Conservation (phyloP, 805 yeast species). For the Sugiyamaella marilandica region DNA sequence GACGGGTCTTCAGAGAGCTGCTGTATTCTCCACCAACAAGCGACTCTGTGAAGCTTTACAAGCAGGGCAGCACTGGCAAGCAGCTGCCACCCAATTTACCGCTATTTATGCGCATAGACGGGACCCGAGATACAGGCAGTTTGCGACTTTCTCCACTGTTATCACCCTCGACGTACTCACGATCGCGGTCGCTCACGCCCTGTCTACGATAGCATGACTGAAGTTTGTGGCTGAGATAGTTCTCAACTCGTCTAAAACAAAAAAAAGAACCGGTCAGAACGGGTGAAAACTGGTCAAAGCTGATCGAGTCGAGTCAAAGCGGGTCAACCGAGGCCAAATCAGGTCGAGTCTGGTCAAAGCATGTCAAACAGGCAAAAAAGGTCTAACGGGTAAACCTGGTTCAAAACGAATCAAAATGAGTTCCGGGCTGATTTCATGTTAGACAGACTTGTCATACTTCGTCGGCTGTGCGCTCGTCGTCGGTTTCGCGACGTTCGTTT, state of each 20-base stretch:
- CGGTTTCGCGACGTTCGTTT: background rate
- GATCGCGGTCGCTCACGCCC: background rate
- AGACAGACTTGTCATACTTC: background rate
- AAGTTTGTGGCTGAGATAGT: too few species aligned
- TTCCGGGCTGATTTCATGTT: too few species aligned
- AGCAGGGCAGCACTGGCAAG: slow-evolving; percentile 18
- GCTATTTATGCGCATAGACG: slow-evolving; percentile 5
- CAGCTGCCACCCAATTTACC: slow-evolving; percentile 15
- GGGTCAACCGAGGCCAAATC: too few species aligned
- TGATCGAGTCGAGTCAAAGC: too few species aligned
- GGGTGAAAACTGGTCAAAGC: too few species aligned
- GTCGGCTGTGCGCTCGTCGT: background rate
- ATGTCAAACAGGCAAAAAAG: too few species aligned
- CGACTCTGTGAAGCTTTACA: slow-evolving; percentile 7
- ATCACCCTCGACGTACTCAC: background rate
- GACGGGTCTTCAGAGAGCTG: slow-evolving; percentile 19
- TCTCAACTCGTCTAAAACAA: too few species aligned
- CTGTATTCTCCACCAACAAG: slow-evolving; percentile 1
- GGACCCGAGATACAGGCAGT: background rate
- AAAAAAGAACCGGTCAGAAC: too few species aligned
- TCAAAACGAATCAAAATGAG: too few species aligned
- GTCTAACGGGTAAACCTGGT: too few species aligned
- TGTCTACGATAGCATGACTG: background rate
- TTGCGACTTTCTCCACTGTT: background rate
- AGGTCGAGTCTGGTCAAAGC: too few species aligned